Evolutionary conservation across 176 grass and related monocot species (phyloP), one percentile per base, ranked within the genome.

Genomic region (Stipa capillata): DNA sequence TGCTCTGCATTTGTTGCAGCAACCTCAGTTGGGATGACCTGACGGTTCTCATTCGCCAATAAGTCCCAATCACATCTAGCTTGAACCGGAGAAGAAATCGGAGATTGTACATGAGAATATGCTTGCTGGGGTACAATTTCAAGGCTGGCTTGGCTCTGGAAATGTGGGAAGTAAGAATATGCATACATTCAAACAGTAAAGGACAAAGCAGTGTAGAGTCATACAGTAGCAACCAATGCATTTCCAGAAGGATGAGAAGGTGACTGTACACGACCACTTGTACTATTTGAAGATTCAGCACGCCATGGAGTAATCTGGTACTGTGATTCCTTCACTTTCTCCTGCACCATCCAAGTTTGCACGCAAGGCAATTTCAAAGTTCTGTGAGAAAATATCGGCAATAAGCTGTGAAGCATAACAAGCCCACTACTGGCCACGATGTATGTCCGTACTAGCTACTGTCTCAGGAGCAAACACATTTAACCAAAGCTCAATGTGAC

Each of bases 241-340:
- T 93, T 83, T 80, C 68, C 83, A 79, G 83, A 74, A 69, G 86
- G 86, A 88, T 85, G 79, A 71, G 86, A 86, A 69, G 89, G 76
- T 17, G 92, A 86, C 61, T 84, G 87, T 51, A 32, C 81, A 75
- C 87, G 90, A 83, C 87, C 79, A 83, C 43, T 78, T 73, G 89
- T 66, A 88, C 89, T 92, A 50, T 97, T 94, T 78, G 91, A 90
- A 81, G 80, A 89, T 58, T 98, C 95, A 14, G 85, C 66, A 73
- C 48, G 77, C 85, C 88, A 90, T 49, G 95, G 92, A 65, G 87
- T 81, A 85, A 98, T 87, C 78, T 98, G 95, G 84, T 98, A 98
- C 52, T 98, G 95, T 79, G 89, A 98, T 67, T 94, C 95, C 83
- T 92, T 94, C 72, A 98, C 49, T 89, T 94, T 98, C 81, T 98